Evolutionary conservation across 176 grass and related monocot genomes (phyloP), one percentile per base, ranked within the genome.

Genomic region (Chrysopogon serrulatus): DNA sequence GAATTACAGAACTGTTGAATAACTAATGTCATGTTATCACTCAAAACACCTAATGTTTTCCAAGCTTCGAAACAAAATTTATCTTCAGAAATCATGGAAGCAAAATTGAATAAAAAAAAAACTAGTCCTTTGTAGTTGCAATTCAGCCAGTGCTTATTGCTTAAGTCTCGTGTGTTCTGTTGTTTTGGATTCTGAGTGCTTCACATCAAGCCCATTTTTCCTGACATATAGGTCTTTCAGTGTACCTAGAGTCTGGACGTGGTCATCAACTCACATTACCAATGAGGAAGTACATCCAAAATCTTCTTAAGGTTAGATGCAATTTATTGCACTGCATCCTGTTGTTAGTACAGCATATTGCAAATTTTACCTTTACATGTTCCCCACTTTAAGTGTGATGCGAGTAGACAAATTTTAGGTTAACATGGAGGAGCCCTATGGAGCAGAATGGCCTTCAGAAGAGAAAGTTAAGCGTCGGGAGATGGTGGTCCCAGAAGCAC

Each of bases 401-500:
- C 13, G 49, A 66, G 48, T 79, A 84, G 41, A 73, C 32, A 64
- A 82, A 8, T 44, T 19, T 19, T 65, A 93, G 95, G 86, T 84
- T 72, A 95, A 95, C 79, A 93, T 98, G 95, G 88, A 93, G 73
- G 82, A 47, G 21, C 66, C 75, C 6, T 95, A 90, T 84, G 95
- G 92, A 45, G 42, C 61, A 82, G 92, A 98, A 83, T 95, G 95
- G 92, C 48, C 79, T 83, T 87, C 86, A 67, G 92, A 98, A 91
- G 95, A 98, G 86, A 93, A 91, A 98, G 76, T 95, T 69, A 95
- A 98, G 83, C 82, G 86, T 18, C 83, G 73, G 31, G 88, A 95
- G 86, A 98, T 93, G 92, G 90, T 86, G 73, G 64, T 68, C 2
- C 72, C 84, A 83, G 92, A 95, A 91, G 92, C 92, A 64, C 62